Evolutionary conservation across 176 grass and related monocot genomes (phyloP), one percentile per base, ranked within the genome.

Genomic region (Bonia amplexicaulis): DNA sequence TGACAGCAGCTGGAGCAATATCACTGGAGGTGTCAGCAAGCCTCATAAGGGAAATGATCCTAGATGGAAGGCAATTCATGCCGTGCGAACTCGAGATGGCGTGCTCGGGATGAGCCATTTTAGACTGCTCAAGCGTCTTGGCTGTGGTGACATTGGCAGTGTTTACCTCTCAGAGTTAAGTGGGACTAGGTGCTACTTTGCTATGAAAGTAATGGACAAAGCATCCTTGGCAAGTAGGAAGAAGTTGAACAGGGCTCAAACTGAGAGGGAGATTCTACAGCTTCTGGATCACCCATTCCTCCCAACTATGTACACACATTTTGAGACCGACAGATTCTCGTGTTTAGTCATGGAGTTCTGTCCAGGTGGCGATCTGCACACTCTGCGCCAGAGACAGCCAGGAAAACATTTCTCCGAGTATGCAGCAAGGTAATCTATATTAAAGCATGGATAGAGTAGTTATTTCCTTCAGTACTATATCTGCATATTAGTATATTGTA

Each of bases 261-360:
- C 94, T 58, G 94, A 97, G 84, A 93, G 94, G 60, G 94, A 93
- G 75, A 97, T 97, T 51, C 89, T 97, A 14, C 94, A 97, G 75
- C 89, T 97, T 82, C 82, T 97, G 62, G 94, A 97, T 77, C 94
- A 97, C 68, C 94, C 94, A 26, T 97, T 97, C 82, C 89, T 97
- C 19, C 94, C 94, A 33, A 97, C 94, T 17, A 71, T 96, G 72
- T 96, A 96, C 69, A 96, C 93, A 59, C 93, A 96, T 91, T 96
- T 96, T 89, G 93, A 96, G 84, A 96, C 93, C 1, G 93, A 96
- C 31, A 88, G 91, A 47, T 96, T 96, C 85, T 95, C 91, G 19
- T 98, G 96, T 82, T 84, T 98, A 58, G 93, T 98, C 37, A 98
- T 98, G 96, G 96, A 98, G 77, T 98, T 95, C 82, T 98, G 96